Base-by-base conservation (phyloP, 2,329 filamentous ascomycete species). In the Neopestalotiopsis sp. region DNA sequence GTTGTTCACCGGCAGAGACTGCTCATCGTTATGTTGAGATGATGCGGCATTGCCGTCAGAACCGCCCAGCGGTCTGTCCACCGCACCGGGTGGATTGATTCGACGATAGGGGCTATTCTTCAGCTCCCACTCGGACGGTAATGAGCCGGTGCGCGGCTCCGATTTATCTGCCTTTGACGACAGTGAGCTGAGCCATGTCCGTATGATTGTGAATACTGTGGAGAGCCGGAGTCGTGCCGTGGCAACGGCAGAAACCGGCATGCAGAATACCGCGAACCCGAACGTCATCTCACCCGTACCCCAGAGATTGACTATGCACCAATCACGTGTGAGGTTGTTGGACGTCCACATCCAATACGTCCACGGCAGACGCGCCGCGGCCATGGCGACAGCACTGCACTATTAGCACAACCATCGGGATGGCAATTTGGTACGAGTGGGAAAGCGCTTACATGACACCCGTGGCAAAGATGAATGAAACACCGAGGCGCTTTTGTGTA, bases 231-330 rank as follows among this genome's bases (percentile, higher is more conserved):
- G 24, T 28, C 24, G 24, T 4, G 24, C 24, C 24, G 24, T 28
- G 24, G 24, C 24, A 58, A 58, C 56, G 7, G 28, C 24, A 1
- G 28, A 58, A 45, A 77, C 80, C 3, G 81, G 81, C 56, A 82
- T 70, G 64, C 79, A 77, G 52, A 80, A 69, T 59, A 84, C 79
- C 69, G 84, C 80, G 73, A 85, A 84, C 7, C 79, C 83, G 65
- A 81, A 82, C 2, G 82, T 82, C 78, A 82, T 83, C 69, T 84
- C 83, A 4, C 78, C 82, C 30, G 74, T 75, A 3, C 79, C 81
- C 83, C 82, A 84, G 72, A 84, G 83, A 28, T 28, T 28, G 2
- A 28, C 24, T 28, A 28, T 28, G 24, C 24, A 28, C 24, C 24
- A 28, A 28, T 28, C 24, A 28, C 24, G 24, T 17, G 81, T 69